These are phyloP conservation scores for Straminergon stramineum DNA, from an alignment of 225 moss, liverwort and hornwort genomes.

Conservation along the genomic window DNA sequence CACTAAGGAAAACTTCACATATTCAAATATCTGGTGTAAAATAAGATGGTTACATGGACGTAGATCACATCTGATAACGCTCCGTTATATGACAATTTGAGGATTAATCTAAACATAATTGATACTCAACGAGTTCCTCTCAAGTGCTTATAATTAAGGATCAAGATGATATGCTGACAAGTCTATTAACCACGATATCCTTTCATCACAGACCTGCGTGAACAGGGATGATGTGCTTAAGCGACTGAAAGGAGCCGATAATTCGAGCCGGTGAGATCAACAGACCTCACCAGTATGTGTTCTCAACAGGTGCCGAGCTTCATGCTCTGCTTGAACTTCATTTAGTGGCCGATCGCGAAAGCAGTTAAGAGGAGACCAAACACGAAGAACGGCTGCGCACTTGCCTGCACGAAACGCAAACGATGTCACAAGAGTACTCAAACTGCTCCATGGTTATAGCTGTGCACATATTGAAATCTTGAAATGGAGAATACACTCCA, in stretches of 20 bases:
- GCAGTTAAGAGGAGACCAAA: conserved; percentile 71
- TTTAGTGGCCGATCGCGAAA: conserved; percentile 51
- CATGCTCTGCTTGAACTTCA: not conserved
- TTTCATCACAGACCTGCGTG: not conserved
- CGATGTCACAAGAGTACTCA: not conserved
- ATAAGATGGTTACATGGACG: not conserved
- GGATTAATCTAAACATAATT: not conserved
- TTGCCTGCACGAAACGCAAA: conserved; percentile 44
- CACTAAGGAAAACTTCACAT: not conserved
- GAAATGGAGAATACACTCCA: not conserved
- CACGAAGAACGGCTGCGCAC: conserved; percentile 83
- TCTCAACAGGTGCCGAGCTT: not conserved
- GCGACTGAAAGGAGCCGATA: not conserved
- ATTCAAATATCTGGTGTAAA: not conserved
- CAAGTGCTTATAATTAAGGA: not conserved
- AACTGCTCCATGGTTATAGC: not conserved
- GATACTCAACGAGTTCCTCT: not conserved
- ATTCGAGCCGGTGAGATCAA: not conserved
- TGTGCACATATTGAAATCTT: not conserved
- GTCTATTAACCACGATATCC: not conserved
- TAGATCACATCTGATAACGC: not conserved
- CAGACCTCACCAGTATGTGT: not conserved
- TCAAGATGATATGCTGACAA: not conserved
- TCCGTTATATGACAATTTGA: not conserved
- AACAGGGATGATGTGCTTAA: not conserved